phyloP scores from a whole-genome alignment of 352 stramenopile species.

The Pythium sp. region DNA sequence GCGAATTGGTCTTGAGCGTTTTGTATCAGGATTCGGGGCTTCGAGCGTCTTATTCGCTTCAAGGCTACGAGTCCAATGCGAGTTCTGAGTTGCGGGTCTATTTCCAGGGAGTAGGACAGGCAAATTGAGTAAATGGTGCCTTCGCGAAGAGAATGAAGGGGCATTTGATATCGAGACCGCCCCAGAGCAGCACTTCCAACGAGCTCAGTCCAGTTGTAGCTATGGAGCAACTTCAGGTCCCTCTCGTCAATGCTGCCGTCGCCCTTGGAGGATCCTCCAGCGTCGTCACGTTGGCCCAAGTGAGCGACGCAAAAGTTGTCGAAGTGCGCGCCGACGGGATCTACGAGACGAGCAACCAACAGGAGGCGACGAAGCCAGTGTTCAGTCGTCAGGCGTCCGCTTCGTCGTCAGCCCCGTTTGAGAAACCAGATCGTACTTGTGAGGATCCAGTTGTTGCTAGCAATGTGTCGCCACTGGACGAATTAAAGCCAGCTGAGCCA shows the following conservation, averaged over 20 bases:
- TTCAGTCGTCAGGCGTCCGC: not conserved
- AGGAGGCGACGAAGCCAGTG: not conserved
- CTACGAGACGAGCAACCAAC: constrained; percentile 14
- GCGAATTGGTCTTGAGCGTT: not conserved
- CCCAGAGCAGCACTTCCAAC: not conserved
- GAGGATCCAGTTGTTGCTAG: not conserved
- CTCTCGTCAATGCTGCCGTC: not conserved
- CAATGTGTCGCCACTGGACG: not conserved
- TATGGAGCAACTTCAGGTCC: not conserved
- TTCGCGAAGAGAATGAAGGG: not conserved
- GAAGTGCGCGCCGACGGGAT: constrained; percentile 13
- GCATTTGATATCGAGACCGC: not conserved
- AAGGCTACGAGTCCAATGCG: not conserved
- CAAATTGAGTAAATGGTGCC: not conserved
- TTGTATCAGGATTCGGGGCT: not conserved
- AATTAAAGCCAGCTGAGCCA: not conserved
- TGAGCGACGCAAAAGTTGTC: not conserved
- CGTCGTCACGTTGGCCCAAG: not conserved
- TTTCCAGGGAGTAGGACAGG: not conserved
- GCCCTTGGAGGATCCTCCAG: not conserved
- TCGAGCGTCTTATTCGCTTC: not conserved
- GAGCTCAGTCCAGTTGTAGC: not conserved
- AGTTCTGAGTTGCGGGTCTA: not conserved
- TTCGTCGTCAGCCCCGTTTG: not conserved
- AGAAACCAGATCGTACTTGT: not conserved